A percentile compares a stretch with the other conserved stretches of the same genome.
These are phyloP conservation scores for Macrolepiota dolichaula DNA, from an alignment of 768 basidiomycete genomes.

Conservation along the genomic window DNA sequence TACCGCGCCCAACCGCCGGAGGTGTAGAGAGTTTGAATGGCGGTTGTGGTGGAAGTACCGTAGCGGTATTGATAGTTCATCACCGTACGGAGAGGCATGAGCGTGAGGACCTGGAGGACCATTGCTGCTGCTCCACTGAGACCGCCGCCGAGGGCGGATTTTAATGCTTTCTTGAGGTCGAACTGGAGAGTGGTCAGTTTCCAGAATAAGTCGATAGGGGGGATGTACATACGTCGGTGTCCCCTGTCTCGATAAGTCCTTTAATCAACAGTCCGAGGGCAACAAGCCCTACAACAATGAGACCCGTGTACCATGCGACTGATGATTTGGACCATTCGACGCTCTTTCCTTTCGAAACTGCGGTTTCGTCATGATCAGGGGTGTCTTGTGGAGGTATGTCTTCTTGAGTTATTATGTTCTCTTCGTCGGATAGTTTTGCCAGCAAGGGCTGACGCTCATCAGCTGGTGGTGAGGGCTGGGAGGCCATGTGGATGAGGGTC, in stretches of 20 bases:
- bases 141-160: constrained; percentile 85
- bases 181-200: constrained; percentile 49
- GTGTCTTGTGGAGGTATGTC: not conserved
- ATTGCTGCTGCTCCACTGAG: constrained; percentile 91
- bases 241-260: constrained; percentile 65
- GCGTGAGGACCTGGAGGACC: constrained; percentile 87
- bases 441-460: constrained; percentile 25
- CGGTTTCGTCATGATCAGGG: not conserved
- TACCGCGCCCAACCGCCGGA: constrained; percentile 83
- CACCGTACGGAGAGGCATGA: constrained; percentile 94
- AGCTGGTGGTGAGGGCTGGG: not conserved
- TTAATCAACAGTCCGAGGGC: constrained; percentile 57
- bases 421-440: constrained; percentile 8
- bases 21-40: constrained; percentile 62
- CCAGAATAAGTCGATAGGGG: not conserved
- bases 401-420: not conserved
- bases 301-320: constrained; percentile 22
- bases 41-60: constrained; percentile 70
- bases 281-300: constrained; percentile 33
- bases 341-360: not conserved
- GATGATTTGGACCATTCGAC: not conserved
- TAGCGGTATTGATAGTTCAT: constrained; percentile 98
- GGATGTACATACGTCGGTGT: constrained; percentile 51
- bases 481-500: not conserved
- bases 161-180: constrained; percentile 73